A percentile compares a stretch with the other conserved stretches of the same genome.
These are phyloP conservation scores for Pugionium dolabratum DNA, from an alignment of 345 rosid species.

Conservation along the genomic window DNA sequence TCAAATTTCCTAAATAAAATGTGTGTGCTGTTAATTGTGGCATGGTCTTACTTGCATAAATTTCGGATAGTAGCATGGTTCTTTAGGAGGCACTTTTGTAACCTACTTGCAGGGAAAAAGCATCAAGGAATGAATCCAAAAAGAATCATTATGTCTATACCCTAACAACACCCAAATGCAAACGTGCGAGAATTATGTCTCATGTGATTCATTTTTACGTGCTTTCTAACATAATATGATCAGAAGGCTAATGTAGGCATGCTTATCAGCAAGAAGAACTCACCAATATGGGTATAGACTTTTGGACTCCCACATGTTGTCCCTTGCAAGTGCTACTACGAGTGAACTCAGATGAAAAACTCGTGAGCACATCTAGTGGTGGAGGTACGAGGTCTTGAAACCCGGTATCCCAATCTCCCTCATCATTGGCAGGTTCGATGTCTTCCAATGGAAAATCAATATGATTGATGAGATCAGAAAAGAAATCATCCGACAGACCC, in stretches of 20 bases:
- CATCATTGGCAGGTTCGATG: slow-evolving; percentile 45
- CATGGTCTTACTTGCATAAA: neutral
- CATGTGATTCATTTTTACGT: neutral
- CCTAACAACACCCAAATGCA: neutral
- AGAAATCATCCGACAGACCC: slow-evolving; percentile 59
- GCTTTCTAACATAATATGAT: too few relatives aligned
- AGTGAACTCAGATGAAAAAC: slow-evolving; percentile 46
- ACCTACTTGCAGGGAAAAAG: neutral
- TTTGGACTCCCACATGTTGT: slow-evolving; percentile 29
- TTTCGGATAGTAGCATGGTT: neutral
- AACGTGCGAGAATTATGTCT: neutral
- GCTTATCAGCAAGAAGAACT: slow-evolving; percentile 31
- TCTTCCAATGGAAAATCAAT: slow-evolving; percentile 63
- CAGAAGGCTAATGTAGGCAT: too few relatives aligned
- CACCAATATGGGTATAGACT: slow-evolving; percentile 43
- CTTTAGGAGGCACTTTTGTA: neutral
- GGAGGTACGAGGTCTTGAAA: slow-evolving; percentile 71
- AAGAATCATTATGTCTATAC: slow-evolving; percentile 4
- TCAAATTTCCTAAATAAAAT: slow-evolving; percentile 2
- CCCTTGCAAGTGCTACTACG: slow-evolving; percentile 22
- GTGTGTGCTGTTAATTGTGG: neutral
- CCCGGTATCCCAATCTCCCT: slow-evolving; percentile 62
- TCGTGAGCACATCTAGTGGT: slow-evolving; percentile 52
- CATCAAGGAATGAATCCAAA: slow-evolving; percentile 2
- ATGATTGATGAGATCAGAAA: slow-evolving; percentile 58